phyloP scores from a whole-genome alignment of 805 yeast species.

The Zygotorulaspora chibaensis region DNA sequence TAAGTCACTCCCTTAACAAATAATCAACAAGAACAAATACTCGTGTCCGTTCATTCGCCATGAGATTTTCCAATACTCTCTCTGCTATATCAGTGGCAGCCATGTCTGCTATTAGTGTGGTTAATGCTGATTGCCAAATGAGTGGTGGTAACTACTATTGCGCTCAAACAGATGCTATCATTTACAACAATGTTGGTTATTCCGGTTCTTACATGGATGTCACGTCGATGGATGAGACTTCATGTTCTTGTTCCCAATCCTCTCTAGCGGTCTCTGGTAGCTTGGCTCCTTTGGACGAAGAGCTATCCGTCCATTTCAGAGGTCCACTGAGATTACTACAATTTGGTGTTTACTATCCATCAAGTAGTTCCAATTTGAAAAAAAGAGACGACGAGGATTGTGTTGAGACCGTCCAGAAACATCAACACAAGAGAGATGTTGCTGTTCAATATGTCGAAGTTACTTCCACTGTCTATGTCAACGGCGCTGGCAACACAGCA shows the following conservation, averaged over 20 bases:
- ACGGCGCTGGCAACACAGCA: conserved; percentile 45
- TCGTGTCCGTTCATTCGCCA: conserved; percentile 3
- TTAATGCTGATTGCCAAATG: conserved; percentile 41
- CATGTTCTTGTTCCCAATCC: conserved; percentile 67
- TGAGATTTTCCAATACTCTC: conserved; percentile 22
- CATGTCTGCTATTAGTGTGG: conserved; percentile 22
- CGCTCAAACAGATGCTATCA: conserved; percentile 58
- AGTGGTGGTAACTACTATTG: conserved; percentile 83
- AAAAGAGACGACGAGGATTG: conserved; percentile 43
- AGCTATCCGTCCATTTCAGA: conserved; percentile 71
- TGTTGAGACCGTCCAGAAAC: conserved; percentile 35
- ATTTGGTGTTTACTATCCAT: conserved; percentile 85
- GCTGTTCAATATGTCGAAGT: conserved; percentile 65
- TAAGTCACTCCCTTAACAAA: conserved; percentile 1
- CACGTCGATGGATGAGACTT: conserved; percentile 64
- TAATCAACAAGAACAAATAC: not conserved
- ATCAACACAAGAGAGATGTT: conserved; percentile 55
- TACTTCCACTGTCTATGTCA: conserved; percentile 72
- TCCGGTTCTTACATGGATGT: conserved; percentile 82
- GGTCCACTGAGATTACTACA: conserved; percentile 62
- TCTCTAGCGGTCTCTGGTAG: conserved; percentile 55
- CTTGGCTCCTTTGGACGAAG: conserved; percentile 63
- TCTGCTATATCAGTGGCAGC: conserved; percentile 30
- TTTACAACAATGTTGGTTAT: conserved; percentile 71
- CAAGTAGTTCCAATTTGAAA: conserved; percentile 42